Evolutionary conservation across 2,329 filamentous ascomycete genomes (phyloP).

Genomic region (Mollisiaceae sp.): DNA sequence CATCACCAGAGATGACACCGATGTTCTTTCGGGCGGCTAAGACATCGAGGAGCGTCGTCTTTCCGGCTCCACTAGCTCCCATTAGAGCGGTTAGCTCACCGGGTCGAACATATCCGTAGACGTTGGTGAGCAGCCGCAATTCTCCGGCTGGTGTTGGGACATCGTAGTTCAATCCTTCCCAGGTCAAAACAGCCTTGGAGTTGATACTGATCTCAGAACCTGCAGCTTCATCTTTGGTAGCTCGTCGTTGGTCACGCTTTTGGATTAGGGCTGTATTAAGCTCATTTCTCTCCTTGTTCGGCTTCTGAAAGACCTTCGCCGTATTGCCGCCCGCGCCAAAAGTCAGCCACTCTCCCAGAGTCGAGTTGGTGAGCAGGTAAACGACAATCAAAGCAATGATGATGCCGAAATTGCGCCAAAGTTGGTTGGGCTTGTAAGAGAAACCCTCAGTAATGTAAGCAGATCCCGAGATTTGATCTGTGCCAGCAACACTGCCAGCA

Average conservation of each 20-base stretch:
- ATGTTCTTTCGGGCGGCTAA: constrained; percentile 67
- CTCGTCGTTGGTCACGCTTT: constrained; percentile 62
- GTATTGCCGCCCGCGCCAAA: constrained; percentile 82
- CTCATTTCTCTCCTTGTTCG: constrained; percentile 67
- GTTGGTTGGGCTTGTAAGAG: constrained; percentile 66
- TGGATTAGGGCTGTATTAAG: constrained; percentile 67
- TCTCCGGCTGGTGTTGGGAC: constrained; percentile 57
- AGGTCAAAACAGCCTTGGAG: constrained; percentile 76
- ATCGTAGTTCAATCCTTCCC: constrained; percentile 83
- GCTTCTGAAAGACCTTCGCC: constrained; percentile 76
- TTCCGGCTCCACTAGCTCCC: constrained; percentile 67
- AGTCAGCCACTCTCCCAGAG: constrained; percentile 78
- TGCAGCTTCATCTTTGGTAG: constrained; percentile 50
- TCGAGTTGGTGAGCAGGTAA: constrained; percentile 77
- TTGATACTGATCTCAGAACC: constrained; percentile 58
- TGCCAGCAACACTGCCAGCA: constrained; percentile 71
- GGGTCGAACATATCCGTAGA: constrained; percentile 66
- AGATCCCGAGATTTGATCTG: constrained; percentile 64
- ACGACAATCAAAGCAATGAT: constrained; percentile 75
- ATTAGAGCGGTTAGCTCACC: constrained; percentile 67
- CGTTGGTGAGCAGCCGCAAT: constrained; percentile 58
- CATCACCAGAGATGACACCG: constrained; percentile 66
- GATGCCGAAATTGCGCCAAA: constrained; percentile 88
- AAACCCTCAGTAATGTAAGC: constrained; percentile 74
- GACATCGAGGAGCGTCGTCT: constrained; percentile 70